Evolutionary conservation across 208 protist species (phyloP).

Genomic region (Strigomonas galati): DNA sequence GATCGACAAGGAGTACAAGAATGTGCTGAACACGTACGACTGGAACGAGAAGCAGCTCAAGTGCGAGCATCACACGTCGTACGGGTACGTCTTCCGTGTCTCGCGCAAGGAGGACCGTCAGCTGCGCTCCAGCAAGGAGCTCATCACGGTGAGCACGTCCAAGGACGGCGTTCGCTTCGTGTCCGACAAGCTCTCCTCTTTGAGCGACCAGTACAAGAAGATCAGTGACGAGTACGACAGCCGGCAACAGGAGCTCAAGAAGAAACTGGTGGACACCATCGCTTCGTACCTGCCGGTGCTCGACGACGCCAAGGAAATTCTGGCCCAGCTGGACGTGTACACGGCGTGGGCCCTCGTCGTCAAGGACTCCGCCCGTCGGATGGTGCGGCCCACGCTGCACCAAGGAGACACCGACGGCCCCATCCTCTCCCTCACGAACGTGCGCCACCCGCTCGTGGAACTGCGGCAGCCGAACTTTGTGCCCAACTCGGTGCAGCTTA

Average conservation of each 20-base stretch:
- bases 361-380: constrained; percentile 81
- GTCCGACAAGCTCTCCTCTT: constrained; percentile 69
- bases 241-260: constrained; percentile 84
- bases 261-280: constrained; percentile 91
- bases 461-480: constrained; percentile 72
- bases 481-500: constrained; percentile 82
- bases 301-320: constrained; percentile 90
- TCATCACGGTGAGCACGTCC: constrained; percentile 80
- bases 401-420: constrained; percentile 15
- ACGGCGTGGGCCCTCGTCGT: constrained; percentile 88
- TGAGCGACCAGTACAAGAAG: constrained; percentile 80
- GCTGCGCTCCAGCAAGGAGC: constrained; percentile 75
- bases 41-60: constrained; percentile 92
- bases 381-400: constrained; percentile 84
- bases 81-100: constrained; percentile 91
- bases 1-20: constrained; percentile 78
- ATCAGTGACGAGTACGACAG: constrained; percentile 71
- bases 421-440: constrained; percentile 65
- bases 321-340: constrained; percentile 95
- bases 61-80: constrained; percentile 81
- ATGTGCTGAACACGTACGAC: constrained; percentile 57
- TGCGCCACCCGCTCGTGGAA: constrained; percentile 88
- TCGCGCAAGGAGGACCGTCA: constrained; percentile 89
- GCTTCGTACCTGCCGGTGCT: constrained; percentile 94
- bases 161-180: constrained; percentile 96